These are phyloP conservation scores for Sedum album DNA, from an alignment of 164 flowering plant species.

Conservation along the genomic window DNA sequence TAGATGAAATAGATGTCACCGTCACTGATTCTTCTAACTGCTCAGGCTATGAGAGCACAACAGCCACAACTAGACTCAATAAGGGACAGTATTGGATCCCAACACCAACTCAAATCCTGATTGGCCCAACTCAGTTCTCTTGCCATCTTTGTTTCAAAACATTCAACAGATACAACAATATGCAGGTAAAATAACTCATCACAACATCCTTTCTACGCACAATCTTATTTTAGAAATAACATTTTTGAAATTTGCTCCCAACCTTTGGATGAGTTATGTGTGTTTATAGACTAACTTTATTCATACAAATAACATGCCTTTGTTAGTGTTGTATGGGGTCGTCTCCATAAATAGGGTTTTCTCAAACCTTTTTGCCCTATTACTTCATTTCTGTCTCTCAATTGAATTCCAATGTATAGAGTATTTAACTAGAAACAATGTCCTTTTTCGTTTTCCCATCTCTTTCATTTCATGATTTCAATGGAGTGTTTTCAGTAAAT, in stretches of 20 bases:
- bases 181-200: conserved; percentile 50
- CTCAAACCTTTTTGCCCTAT: conserved; percentile 9
- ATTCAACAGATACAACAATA: conserved; percentile 95
- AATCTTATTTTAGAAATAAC: not conserved
- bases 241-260: not conserved
- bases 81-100: conserved; percentile 97
- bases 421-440: conserved; percentile 6
- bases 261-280: not conserved
- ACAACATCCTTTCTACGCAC: not conserved
- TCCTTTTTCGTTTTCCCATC: conserved; percentile 1
- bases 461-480: conserved; percentile 20
- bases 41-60: conserved; percentile 22
- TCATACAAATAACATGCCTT: not conserved
- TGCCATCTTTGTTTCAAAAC: conserved; percentile 96
- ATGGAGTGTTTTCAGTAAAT: conserved; percentile 19
- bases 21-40: conserved; percentile 5
- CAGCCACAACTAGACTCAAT: conserved; percentile 35
- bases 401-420: conserved; percentile 1
- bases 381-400: not conserved
- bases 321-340: conserved; percentile 5
- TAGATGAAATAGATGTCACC: conserved; percentile 11
- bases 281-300: not conserved
- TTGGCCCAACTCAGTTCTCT: conserved; percentile 95
- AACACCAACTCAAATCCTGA: conserved; percentile 84
- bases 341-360: not conserved